These are phyloP conservation scores for Fusarium sp. DNA, from an alignment of 2,329 filamentous ascomycete genomes.

Conservation along the genomic window DNA sequence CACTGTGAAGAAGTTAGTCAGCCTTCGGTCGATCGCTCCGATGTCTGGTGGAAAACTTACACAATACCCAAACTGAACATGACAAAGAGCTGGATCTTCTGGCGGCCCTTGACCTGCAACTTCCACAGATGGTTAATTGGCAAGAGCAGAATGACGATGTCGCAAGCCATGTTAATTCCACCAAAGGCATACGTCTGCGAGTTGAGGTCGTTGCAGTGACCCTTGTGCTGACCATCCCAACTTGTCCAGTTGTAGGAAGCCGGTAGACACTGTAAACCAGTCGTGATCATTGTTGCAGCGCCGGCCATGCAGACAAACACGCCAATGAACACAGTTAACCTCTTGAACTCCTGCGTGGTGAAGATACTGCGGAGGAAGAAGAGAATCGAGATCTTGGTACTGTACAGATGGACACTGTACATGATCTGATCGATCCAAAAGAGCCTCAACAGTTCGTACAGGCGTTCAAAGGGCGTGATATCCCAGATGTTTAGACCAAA, in stretches of 20 bases:
- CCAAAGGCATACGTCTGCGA: conserved; percentile 41
- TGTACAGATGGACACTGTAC: conserved; percentile 42
- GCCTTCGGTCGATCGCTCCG: rapidly evolving
- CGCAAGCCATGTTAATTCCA: conserved; percentile 36
- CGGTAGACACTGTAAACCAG: conserved; percentile 33
- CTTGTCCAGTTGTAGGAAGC: conserved; percentile 35
- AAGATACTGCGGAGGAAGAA: conserved; percentile 36
- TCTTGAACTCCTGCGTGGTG: conserved; percentile 23
- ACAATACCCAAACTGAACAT: conserved; percentile 39
- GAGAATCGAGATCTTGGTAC: conserved; percentile 39
- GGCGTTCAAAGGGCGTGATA: conserved; percentile 23
- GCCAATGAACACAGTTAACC: conserved; percentile 12
- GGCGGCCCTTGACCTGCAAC: conserved; percentile 33
- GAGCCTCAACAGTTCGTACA: conserved; percentile 34
- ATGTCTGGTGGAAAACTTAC: too few species aligned
- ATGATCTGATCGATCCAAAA: conserved; percentile 44
- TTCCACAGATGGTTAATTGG: conserved; percentile 34
- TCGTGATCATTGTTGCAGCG: conserved; percentile 32
- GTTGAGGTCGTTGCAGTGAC: conserved; percentile 38
- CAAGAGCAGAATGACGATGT: conserved; percentile 28
- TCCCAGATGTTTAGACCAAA: conserved; percentile 40
- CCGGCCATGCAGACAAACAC: conserved; percentile 27
- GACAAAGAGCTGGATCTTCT: conserved; percentile 38
- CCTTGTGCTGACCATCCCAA: conserved; percentile 36
- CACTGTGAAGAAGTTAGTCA: conserved; percentile 17